A percentile compares a stretch with the other conserved stretches of the same genome.
Conservation (phyloP, 1,284 basidiomycete species). For the Microbotryum saponariae region DNA sequence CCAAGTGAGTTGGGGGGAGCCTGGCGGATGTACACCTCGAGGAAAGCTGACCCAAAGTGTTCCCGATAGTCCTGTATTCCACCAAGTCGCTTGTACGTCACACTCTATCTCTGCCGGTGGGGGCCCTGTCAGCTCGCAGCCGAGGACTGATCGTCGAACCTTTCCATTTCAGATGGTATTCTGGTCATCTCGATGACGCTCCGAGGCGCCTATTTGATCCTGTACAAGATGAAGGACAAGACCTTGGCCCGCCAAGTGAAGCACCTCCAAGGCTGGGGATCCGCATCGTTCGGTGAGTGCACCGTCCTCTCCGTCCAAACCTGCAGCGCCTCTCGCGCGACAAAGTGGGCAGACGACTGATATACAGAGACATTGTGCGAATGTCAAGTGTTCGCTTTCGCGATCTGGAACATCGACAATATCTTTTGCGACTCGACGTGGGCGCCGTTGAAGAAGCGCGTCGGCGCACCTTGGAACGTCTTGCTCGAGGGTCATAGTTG, state of each 20-base stretch:
- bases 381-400: not conserved
- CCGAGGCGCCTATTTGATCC: slow-evolving; percentile 4
- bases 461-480: not conserved
- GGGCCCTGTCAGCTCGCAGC: too few species aligned
- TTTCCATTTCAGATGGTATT: not conserved
- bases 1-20: not conserved
- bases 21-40: too few species aligned
- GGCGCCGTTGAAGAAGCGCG: not conserved
- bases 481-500: slow-evolving; percentile 1
- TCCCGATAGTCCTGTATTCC: slow-evolving; percentile 2
- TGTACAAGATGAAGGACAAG: not conserved
- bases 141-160: too few species aligned
- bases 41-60: not conserved
- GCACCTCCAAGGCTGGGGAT: too few species aligned
- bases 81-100: slow-evolving; percentile 6
- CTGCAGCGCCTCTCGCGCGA: too few species aligned
- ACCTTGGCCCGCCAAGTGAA: too few species aligned
- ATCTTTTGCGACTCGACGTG: not conserved
- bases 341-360: too few species aligned
- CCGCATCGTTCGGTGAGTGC: too few species aligned
- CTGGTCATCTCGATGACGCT: slow-evolving; percentile 2
- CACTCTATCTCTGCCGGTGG: too few species aligned
- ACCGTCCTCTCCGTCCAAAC: too few species aligned
- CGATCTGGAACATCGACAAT: slow-evolving; percentile 5
- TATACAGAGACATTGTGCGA: too few species aligned